These are phyloP conservation scores for Prunus dulcis DNA, from an alignment of 306 rosid species.

Conservation along the genomic window DNA sequence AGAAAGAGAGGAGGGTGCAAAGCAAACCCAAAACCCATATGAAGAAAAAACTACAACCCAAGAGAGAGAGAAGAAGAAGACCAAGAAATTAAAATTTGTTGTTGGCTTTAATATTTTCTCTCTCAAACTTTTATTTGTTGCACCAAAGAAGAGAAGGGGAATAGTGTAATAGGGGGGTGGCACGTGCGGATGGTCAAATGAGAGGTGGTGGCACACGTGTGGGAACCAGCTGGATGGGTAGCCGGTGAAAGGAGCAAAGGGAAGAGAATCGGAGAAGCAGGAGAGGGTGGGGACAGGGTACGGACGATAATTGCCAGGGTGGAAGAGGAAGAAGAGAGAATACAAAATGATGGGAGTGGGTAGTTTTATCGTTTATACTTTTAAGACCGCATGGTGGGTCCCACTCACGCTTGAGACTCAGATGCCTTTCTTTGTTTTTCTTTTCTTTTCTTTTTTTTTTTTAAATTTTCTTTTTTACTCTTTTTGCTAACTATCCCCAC, in stretches of 20 bases:
- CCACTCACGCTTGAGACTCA: slow-evolving; percentile 9
- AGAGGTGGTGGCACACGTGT: slow-evolving; percentile 32
- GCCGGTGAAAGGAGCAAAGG: slow-evolving; percentile 27
- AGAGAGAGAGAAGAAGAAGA: slow-evolving; percentile 5
- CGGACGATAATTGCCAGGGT: slow-evolving; percentile 84
- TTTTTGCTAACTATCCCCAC: neutral
- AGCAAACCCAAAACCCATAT: slow-evolving; percentile 21
- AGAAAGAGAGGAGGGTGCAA: neutral
- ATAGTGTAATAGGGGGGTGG: slow-evolving; percentile 9
- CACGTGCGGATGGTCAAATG: slow-evolving; percentile 36
- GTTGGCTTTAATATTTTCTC: slow-evolving; percentile 16
- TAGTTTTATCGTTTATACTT: slow-evolving; percentile 43
- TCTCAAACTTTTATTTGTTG: slow-evolving; percentile 72
- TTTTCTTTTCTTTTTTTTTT: neutral
- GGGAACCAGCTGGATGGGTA: slow-evolving; percentile 39
- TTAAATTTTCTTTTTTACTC: neutral
- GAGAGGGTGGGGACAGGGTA: slow-evolving; percentile 48
- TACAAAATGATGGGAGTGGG: slow-evolving; percentile 57
- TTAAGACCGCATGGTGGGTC: slow-evolving; percentile 31
- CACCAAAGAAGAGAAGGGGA: slow-evolving; percentile 57
- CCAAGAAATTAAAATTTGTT: slow-evolving; percentile 6
- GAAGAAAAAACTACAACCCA: slow-evolving; percentile 13
- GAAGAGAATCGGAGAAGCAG: slow-evolving; percentile 19
- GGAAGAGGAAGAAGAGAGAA: slow-evolving; percentile 35
- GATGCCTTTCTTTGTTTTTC: neutral